Base-by-base conservation (phyloP, 352 stramenopile species). In the Globisporangium radiosum region DNA sequence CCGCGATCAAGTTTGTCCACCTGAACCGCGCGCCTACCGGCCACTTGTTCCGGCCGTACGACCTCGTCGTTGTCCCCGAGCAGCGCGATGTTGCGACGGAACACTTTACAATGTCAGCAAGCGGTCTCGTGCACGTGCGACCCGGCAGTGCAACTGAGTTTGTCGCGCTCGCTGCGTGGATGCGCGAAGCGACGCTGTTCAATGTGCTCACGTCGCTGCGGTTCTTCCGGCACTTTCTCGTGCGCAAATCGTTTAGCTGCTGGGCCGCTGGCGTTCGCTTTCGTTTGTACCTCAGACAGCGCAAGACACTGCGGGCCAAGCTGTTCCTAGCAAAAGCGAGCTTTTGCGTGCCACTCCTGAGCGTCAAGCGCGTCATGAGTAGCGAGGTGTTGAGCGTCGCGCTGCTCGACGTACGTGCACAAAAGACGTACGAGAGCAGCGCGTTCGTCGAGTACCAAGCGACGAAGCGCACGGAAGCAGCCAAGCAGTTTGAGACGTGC, bases 181-280 rank as follows among this genome's bases (percentile, higher is more conserved):
- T 98, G 87, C 81, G 92, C 5, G 85, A 97, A 63, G 94, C 82
- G 1, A 97, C 90, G 17, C 85, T 97, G 54, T 98, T 98, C 54
- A 98, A 97, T 59, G 88, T 98, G 36, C 77, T 98, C n/a, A 92
- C 85, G 40, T 95, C 82, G 33, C 87, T 98, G 13, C 80, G 81
- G 0, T 98, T 97, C 63, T 98, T 97, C 73, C 97, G 95, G 71
- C 74, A 97, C 56, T 98, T 97, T 60, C 69, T 98, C 7, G 81
- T 96, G n/a, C 81, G 81, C 53, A 98, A 98, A 61, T 72, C 75
- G 7, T 97, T 98, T 56, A 81, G 72, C 0, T 57, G 85, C 11
- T 98, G 94, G 94, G 66, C 73, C 14, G 75, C 83, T n/a, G 95
- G 93, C 59, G 83, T 98, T 37, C 79, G 88, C 3, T 97, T 83